These are phyloP conservation scores for Fusarium lateritium DNA, from an alignment of 2,329 filamentous ascomycete species.

Conservation along the genomic window DNA sequence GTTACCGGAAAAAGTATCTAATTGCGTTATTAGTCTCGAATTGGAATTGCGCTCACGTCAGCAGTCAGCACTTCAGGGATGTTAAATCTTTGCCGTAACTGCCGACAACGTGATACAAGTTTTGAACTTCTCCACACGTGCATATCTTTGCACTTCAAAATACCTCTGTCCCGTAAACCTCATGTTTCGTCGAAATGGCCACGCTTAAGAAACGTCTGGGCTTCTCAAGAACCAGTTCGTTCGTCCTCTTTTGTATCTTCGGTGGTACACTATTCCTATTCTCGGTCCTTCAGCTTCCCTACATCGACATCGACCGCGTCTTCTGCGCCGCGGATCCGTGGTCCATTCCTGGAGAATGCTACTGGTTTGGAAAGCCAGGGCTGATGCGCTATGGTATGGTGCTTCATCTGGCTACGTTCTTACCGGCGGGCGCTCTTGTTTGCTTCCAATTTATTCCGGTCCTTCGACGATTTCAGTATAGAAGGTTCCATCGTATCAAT, in stretches of 20 bases:
- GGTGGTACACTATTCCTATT: not conserved
- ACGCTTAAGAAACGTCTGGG: conserved; percentile 8
- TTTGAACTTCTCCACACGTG: not conserved
- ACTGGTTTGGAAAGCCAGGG: conserved; percentile 8
- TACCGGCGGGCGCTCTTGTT: conserved; percentile 21
- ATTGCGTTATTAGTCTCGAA: too few relatives aligned
- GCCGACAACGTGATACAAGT: too few relatives aligned
- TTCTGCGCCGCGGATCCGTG: conserved; percentile 10
- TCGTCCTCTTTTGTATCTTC: conserved; percentile 1
- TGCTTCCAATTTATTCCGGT: conserved; percentile 25
- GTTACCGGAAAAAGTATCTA: not conserved
- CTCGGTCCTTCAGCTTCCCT: conserved; percentile 11
- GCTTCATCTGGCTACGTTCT: conserved; percentile 13
- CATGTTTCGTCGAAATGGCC: not conserved
- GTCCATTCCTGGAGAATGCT: conserved; percentile 20
- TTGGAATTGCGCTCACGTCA: not conserved
- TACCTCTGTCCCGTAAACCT: too few relatives aligned
- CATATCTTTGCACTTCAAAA: not conserved
- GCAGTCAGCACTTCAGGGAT: not conserved
- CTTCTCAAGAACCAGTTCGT: not conserved
- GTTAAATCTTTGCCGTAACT: not conserved
- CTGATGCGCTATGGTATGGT: conserved; percentile 14
- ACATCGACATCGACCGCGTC: conserved; percentile 19
- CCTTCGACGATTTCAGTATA: not conserved
- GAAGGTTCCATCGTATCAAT: conserved; percentile 13